Evolutionary conservation across 1,139 yeast species (phyloP).

Genomic region (Sporopachydermia cereana): DNA sequence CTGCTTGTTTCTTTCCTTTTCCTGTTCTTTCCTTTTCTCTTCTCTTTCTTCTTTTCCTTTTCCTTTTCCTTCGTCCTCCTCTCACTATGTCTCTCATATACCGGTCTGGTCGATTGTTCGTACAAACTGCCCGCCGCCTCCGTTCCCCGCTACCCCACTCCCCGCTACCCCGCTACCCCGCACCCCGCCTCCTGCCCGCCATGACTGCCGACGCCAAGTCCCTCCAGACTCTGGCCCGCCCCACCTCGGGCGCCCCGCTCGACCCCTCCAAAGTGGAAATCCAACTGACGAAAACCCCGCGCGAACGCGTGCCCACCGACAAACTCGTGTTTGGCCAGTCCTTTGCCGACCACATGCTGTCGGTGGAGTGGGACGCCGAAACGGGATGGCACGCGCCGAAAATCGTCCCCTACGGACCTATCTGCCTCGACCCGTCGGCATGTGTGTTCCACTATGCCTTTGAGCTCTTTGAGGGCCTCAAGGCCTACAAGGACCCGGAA

Average conservation of each 20-base stretch:
- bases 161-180: too few species aligned
- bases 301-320: slow-evolving; percentile 57
- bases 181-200: too few species aligned
- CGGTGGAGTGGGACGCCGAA: slow-evolving; percentile 68
- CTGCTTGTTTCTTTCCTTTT: neutral
- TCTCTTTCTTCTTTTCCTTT: neutral
- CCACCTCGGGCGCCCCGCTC: slow-evolving; percentile 29
- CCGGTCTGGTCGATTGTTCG: neutral
- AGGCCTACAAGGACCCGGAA: slow-evolving; percentile 71
- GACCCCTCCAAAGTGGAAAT: slow-evolving; percentile 61
- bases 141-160: too few species aligned
- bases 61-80: slow-evolving; percentile 1
- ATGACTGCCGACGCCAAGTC: neutral
- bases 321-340: slow-evolving; percentile 75
- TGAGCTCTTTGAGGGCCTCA: slow-evolving; percentile 92
- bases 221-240: slow-evolving; percentile 6
- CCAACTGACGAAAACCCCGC: slow-evolving; percentile 47
- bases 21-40: neutral
- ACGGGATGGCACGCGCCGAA: slow-evolving; percentile 81
- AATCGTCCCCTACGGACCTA: slow-evolving; percentile 73
- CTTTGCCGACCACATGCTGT: slow-evolving; percentile 85
- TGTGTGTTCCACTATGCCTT: slow-evolving; percentile 91
- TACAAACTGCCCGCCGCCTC: neutral
- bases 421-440: slow-evolving; percentile 73
- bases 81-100: neutral